Evolutionary conservation across 2,329 filamentous ascomycete species (phyloP).

Genomic region (Penicillium hesseltinei): DNA sequence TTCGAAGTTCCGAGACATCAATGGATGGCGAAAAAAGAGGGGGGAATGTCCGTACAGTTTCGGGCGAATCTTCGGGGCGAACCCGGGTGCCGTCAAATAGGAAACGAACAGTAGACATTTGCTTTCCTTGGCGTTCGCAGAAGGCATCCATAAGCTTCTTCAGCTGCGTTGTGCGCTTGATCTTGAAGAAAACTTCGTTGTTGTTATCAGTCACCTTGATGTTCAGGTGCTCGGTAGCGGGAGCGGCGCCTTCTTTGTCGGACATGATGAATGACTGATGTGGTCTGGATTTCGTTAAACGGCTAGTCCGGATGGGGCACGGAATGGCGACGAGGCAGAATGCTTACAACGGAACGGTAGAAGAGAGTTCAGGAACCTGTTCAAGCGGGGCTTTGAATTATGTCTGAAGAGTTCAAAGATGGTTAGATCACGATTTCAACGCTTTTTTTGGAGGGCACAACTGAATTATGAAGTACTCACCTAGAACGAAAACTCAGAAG

Average conservation of each 20-base stretch:
- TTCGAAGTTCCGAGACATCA: conserved; percentile 14
- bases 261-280: conserved; percentile 14
- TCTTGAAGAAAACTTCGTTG: conserved; percentile 99
- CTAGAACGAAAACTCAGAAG: background rate
- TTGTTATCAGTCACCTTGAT: conserved; percentile 99
- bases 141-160: conserved; percentile 99
- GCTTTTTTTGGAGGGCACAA: background rate
- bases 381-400: background rate
- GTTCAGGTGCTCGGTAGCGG: conserved; percentile 79
- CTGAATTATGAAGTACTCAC: conserved; percentile 4
- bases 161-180: conserved; percentile 92
- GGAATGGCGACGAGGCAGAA: background rate
- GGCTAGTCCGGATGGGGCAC: background rate
- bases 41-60: conserved; percentile 65
- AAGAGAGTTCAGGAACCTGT: background rate
- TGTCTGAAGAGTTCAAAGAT: background rate
- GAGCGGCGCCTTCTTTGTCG: conserved; percentile 21
- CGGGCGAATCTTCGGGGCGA: conserved; percentile 82
- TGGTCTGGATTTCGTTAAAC: conserved; percentile 3
- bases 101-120: conserved; percentile 79
- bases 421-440: background rate
- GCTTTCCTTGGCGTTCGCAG: conserved; percentile 93
- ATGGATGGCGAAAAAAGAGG: background rate
- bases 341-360: conserved; percentile 1
- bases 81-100: conserved; percentile 95